phyloP scores from a whole-genome alignment of 371 early-diverging fungal genomes.

The Mucor indicus region DNA sequence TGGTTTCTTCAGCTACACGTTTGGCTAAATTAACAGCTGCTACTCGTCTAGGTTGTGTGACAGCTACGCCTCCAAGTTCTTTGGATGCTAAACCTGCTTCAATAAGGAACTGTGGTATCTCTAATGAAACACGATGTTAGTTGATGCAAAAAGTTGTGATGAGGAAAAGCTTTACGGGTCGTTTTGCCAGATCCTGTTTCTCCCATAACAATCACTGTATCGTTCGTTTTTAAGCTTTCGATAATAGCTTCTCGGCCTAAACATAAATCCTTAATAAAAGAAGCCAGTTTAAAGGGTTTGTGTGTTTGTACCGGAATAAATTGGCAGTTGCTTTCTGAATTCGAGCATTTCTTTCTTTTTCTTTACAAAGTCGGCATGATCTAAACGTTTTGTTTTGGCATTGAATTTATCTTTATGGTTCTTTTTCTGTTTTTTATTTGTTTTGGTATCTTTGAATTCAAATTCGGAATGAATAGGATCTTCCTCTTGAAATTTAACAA shows the following conservation, averaged over 20 bases:
- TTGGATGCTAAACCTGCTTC: conserved; percentile 67
- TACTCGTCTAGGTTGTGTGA: conserved; percentile 97
- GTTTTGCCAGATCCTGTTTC: conserved; percentile 69
- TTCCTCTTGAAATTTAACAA: conserved; percentile 19
- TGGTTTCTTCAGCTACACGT: conserved; percentile 91
- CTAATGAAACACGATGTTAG: conserved; percentile 16
- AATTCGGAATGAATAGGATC: conserved; percentile 11
- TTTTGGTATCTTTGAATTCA: conserved; percentile 15
- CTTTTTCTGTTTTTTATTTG: conserved; percentile 14
- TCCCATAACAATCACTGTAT: conserved; percentile 61
- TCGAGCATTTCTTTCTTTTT: conserved; percentile 39
- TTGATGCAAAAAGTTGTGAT: not conserved
- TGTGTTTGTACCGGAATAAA: conserved; percentile 37
- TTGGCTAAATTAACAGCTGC: conserved; percentile 96
- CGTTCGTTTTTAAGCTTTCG: conserved; percentile 48
- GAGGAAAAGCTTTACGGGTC: conserved; percentile 37
- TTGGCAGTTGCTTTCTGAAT: conserved; percentile 45
- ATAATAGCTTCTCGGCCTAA: conserved; percentile 63
- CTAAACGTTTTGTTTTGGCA: conserved; percentile 12
- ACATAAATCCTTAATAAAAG: not conserved
- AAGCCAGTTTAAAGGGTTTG: not conserved
- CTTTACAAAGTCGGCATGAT: conserved; percentile 21
- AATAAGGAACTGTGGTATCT: conserved; percentile 88
- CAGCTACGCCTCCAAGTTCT: conserved; percentile 70
- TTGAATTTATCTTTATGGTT: conserved; percentile 15